Evolutionary conservation across 768 basidiomycete species (phyloP).

Genomic region (Glaciozyma antarctica): DNA sequence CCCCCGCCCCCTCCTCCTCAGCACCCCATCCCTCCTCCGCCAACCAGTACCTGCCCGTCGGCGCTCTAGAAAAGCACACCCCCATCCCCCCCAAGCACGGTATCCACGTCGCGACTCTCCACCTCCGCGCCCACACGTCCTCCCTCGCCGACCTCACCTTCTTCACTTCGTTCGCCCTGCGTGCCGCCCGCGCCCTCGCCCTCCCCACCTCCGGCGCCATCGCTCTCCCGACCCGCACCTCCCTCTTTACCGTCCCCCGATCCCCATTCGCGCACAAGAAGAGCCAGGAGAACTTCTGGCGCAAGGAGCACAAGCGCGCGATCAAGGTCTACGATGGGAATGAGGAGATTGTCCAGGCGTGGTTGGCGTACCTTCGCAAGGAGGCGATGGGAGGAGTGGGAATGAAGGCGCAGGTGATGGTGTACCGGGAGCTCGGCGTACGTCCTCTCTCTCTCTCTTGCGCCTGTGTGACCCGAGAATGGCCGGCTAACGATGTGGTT

Average conservation of each 20-base stretch:
- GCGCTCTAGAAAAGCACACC: neutral
- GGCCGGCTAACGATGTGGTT: neutral
- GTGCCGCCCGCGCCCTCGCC: slow-evolving; percentile 73
- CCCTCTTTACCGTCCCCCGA: slow-evolving; percentile 73
- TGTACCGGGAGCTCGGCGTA: slow-evolving; percentile 50
- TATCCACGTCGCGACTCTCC: slow-evolving; percentile 70
- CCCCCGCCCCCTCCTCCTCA: neutral
- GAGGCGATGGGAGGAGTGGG: slow-evolving; percentile 80
- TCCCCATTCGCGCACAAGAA: slow-evolving; percentile 90
- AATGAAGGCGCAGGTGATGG: slow-evolving; percentile 70
- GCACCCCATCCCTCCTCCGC: neutral
- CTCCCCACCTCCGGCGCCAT: slow-evolving; percentile 63
- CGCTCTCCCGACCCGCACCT: slow-evolving; percentile 61
- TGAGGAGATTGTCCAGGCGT: slow-evolving; percentile 63
- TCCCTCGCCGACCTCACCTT: slow-evolving; percentile 54
- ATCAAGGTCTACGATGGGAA: slow-evolving; percentile 89
- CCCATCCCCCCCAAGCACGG: slow-evolving; percentile 48
- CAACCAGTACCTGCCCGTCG: neutral
- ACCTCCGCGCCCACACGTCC: slow-evolving; percentile 65
- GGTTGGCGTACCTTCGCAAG: slow-evolving; percentile 64
- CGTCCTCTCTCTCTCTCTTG: slow-evolving; percentile 30
- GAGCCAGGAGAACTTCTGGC: slow-evolving; percentile 87
- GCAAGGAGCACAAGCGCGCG: slow-evolving; percentile 67
- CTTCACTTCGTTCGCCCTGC: slow-evolving; percentile 71
- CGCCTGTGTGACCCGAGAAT: neutral